These are phyloP conservation scores for Trametes sanguinea DNA, from an alignment of 768 basidiomycete genomes.

Conservation along the genomic window DNA sequence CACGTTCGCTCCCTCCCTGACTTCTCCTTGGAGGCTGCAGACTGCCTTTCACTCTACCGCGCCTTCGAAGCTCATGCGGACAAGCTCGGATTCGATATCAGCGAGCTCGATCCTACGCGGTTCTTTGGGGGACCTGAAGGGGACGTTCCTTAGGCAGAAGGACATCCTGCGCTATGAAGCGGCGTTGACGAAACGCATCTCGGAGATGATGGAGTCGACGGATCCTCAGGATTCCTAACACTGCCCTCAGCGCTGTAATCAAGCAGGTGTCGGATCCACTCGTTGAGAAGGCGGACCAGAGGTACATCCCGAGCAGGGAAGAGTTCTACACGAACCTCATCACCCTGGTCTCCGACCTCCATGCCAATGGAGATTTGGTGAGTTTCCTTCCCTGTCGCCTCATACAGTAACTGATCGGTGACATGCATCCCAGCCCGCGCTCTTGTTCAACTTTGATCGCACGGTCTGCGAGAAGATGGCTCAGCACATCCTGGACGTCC, in stretches of 20 bases:
- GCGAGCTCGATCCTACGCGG: conserved; percentile 41
- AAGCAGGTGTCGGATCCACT: conserved; percentile 42
- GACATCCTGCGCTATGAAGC: conserved; percentile 63
- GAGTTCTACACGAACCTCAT: conserved; percentile 49
- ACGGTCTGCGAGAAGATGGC: conserved; percentile 59
- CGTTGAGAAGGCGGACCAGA: conserved; percentile 31
- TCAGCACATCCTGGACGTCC: conserved; percentile 34
- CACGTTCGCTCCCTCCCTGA: conserved; percentile 56
- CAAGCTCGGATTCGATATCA: conserved; percentile 29
- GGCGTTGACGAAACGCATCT: conserved; percentile 48
- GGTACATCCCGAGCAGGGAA: conserved; percentile 35
- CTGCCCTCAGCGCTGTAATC: conserved; percentile 44
- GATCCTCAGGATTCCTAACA: conserved; percentile 37
- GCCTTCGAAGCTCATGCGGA: conserved; percentile 38
- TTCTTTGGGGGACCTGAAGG: conserved; percentile 44
- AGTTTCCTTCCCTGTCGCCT: conserved; percentile 29
- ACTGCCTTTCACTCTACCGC: conserved; percentile 54
- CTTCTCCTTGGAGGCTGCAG: conserved; percentile 61
- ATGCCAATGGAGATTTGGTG: conserved; percentile 55
- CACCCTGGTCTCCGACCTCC: conserved; percentile 57
- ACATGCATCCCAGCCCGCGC: conserved; percentile 50
- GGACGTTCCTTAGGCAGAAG: conserved; percentile 51
- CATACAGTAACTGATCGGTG: neutral
- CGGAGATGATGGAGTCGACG: conserved; percentile 38
- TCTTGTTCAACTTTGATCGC: conserved; percentile 70